phyloP scores from a whole-genome alignment of 441 rosid genomes.

The Pelargonium fulgidum region DNA sequence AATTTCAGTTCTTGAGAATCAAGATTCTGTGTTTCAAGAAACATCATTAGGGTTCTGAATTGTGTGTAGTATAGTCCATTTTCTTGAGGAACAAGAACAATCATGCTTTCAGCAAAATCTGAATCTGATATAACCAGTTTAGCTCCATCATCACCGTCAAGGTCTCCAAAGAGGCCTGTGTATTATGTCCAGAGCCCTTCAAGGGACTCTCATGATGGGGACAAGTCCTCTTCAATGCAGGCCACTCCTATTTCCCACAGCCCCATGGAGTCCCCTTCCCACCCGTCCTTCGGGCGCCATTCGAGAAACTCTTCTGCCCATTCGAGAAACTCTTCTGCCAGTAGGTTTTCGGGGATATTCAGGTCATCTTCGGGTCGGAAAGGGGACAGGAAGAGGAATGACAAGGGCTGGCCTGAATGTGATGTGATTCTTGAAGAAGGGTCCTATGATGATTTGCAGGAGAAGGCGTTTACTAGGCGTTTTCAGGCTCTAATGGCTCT shows the following conservation, averaged over 20 bases:
- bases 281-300: background rate
- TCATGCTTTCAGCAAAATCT: slow-evolving; percentile 23
- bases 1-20: no score
- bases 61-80: no score
- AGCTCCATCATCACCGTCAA: slow-evolving; percentile 26
- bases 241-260: background rate
- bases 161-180: slow-evolving; percentile 25
- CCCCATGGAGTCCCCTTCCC: slow-evolving; percentile 2
- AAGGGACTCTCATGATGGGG: slow-evolving; percentile 25
- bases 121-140: slow-evolving; percentile 26
- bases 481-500: slow-evolving; percentile 58
- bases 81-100: background rate
- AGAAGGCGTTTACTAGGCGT: slow-evolving; percentile 44
- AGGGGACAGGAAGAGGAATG: slow-evolving; percentile 43
- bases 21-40: background rate
- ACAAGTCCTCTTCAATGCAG: slow-evolving; percentile 5
- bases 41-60: no score
- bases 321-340: slow-evolving; percentile 6
- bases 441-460: slow-evolving; percentile 48
- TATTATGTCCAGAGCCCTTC: slow-evolving; percentile 30
- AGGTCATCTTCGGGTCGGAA: background rate
- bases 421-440: slow-evolving; percentile 75
- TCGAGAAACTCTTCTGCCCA: slow-evolving; percentile 8
- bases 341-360: background rate
- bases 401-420: slow-evolving; percentile 84